Evolutionary conservation across 148 eudicot species (phyloP).

Genomic region (Amaranthus palmeri): DNA sequence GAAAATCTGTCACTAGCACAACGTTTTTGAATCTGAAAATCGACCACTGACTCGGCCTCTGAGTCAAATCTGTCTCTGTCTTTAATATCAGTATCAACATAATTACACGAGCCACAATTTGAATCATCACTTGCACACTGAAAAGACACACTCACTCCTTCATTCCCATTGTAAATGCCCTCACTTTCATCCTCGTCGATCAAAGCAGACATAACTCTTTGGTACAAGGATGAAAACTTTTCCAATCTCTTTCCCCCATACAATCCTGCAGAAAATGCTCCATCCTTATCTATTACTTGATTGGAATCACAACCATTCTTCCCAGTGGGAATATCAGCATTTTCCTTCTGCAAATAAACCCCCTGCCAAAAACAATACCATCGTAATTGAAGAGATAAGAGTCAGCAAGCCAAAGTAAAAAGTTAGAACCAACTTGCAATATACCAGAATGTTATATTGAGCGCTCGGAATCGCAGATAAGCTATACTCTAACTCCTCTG

Average conservation of each 20-base stretch:
- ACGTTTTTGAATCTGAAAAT: slow-evolving; percentile 37
- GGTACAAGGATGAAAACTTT: slow-evolving; percentile 40
- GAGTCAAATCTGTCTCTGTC: slow-evolving; percentile 52
- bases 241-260: slow-evolving; percentile 27
- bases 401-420: neutral
- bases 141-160: slow-evolving; percentile 39
- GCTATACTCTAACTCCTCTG: slow-evolving; percentile 36
- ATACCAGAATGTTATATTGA: slow-evolving; percentile 39
- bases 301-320: slow-evolving; percentile 16
- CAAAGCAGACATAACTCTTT: slow-evolving; percentile 54
- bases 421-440: slow-evolving; percentile 8
- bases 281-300: slow-evolving; percentile 25
- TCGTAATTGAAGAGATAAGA: slow-evolving; percentile 7
- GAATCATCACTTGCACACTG: slow-evolving; percentile 58
- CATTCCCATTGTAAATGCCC: slow-evolving; percentile 33
- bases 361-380: slow-evolving; percentile 26
- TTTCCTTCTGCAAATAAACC: slow-evolving; percentile 27
- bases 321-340: slow-evolving; percentile 9
- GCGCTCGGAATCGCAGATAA: slow-evolving; percentile 27
- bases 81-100: slow-evolving; percentile 40
- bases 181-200: slow-evolving; percentile 54
- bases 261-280: slow-evolving; percentile 20
- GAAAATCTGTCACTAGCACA: slow-evolving; percentile 43
- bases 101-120: slow-evolving; percentile 53
- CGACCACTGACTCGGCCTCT: slow-evolving; percentile 48